phyloP scores from a whole-genome alignment of 345 rosid species.

The Syzygium jambos region DNA sequence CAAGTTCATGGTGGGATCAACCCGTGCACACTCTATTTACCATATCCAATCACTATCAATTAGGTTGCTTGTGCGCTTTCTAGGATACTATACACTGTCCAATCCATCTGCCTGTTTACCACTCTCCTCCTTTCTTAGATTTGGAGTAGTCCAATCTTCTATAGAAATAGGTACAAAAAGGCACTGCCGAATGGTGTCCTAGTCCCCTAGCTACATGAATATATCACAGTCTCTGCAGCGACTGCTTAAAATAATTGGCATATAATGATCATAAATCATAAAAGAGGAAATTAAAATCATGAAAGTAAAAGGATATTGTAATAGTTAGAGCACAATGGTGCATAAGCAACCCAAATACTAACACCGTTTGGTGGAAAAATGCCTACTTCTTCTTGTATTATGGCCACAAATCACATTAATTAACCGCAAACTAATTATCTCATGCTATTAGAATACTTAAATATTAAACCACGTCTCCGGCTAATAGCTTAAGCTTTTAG shows the following conservation, averaged over 20 bases:
- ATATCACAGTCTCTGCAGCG: background rate
- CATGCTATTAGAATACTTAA: no score
- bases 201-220: background rate
- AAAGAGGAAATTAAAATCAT: background rate
- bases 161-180: background rate
- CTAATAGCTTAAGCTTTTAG: no score
- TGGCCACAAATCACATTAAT: background rate
- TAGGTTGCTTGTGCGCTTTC: background rate
- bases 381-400: background rate
- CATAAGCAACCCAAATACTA: background rate
- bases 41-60: background rate
- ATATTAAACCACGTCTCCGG: no score
- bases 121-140: background rate
- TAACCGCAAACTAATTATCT: background rate
- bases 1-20: background rate
- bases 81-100: background rate
- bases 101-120: no score
- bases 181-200: background rate
- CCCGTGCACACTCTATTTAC: background rate
- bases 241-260: background rate
- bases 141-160: background rate
- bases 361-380: background rate
- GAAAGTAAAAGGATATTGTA: background rate
- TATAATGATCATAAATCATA: background rate
- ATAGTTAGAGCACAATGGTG: background rate